Conservation (phyloP, 495 filamentous ascomycete genomes). For the Penicillium ucsense region DNA sequence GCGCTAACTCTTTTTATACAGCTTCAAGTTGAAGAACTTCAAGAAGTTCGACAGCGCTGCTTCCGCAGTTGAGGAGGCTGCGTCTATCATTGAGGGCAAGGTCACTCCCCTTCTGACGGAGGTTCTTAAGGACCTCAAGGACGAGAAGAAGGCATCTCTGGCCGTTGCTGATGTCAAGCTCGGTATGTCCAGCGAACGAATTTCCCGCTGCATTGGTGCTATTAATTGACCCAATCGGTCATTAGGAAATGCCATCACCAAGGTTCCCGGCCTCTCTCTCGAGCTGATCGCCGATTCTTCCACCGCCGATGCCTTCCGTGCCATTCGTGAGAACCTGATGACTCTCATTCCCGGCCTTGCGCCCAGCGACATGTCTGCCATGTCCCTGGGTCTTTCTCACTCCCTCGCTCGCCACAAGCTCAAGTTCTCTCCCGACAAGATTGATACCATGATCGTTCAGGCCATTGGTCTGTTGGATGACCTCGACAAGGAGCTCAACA, state of each 20-base stretch:
- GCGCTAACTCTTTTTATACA: conserved; percentile 30
- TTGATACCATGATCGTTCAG: conserved; percentile 99
- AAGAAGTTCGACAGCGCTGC: conserved; percentile 91
- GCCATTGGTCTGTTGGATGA: conserved; percentile 91
- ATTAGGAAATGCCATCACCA: conserved; percentile 74
- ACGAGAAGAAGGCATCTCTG: conserved; percentile 93
- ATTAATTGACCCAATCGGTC: conserved; percentile 4
- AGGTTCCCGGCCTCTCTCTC: conserved; percentile 78
- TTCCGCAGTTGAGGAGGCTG: conserved; percentile 74
- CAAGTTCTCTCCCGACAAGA: conserved; percentile 98
- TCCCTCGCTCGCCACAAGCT: conserved; percentile 97
- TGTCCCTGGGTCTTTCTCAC: conserved; percentile 92
- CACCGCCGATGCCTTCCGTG: conserved; percentile 82
- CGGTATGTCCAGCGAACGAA: conserved; percentile 38
- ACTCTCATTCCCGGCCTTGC: conserved; percentile 85
- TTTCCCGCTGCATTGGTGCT: background rate
- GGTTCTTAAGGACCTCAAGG: conserved; percentile 83
- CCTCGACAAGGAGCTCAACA: conserved; percentile 97
- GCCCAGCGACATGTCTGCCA: conserved; percentile 76
- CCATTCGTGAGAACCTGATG: conserved; percentile 81
- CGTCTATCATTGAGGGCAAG: conserved; percentile 83
- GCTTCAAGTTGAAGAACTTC: conserved; percentile 92
- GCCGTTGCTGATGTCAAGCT: conserved; percentile 94
- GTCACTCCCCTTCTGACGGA: conserved; percentile 81
- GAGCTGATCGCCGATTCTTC: conserved; percentile 77